Conservation (phyloP, 2,329 filamentous ascomycete species). For the Drechslerella stenobrocha region DNA sequence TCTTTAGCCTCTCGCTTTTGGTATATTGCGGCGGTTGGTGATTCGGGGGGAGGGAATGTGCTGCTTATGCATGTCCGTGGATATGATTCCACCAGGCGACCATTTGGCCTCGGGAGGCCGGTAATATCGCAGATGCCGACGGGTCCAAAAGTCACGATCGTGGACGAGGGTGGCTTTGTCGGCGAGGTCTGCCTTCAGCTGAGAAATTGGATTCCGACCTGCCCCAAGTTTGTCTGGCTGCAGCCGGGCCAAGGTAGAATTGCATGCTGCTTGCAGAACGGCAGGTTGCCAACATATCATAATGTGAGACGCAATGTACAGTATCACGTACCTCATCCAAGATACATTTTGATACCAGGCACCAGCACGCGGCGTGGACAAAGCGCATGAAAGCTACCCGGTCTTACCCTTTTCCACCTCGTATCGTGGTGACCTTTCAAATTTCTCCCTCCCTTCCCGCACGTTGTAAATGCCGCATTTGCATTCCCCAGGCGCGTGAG, state of each 20-base stretch:
- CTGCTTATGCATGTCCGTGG: slow-evolving; percentile 26
- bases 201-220: neutral
- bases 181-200: neutral
- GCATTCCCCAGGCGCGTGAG: no score
- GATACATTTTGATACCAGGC: slow-evolving; percentile 1
- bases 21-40: neutral
- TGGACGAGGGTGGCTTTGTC: slow-evolving; percentile 6
- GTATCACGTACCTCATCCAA: neutral
- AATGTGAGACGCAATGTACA: neutral
- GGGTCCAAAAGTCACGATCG: slow-evolving; percentile 7
- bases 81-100: slow-evolving; percentile 11
- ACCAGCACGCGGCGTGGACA: no score
- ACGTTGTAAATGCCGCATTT: no score
- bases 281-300: slow-evolving; percentile 1
- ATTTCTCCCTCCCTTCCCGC: no score
- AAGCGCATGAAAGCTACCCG: no score
- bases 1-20: neutral
- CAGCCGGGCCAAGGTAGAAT: neutral
- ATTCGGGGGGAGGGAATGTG: neutral
- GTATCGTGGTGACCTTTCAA: no score
- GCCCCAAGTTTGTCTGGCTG: slow-evolving; percentile 2
- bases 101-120: slow-evolving; percentile 37
- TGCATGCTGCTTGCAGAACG: neutral
- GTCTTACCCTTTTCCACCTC: no score
- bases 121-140: slow-evolving; percentile 1